These are phyloP conservation scores for Amylocarpus encephaloides DNA, from an alignment of 2,329 filamentous ascomycete species.

Conservation along the genomic window DNA sequence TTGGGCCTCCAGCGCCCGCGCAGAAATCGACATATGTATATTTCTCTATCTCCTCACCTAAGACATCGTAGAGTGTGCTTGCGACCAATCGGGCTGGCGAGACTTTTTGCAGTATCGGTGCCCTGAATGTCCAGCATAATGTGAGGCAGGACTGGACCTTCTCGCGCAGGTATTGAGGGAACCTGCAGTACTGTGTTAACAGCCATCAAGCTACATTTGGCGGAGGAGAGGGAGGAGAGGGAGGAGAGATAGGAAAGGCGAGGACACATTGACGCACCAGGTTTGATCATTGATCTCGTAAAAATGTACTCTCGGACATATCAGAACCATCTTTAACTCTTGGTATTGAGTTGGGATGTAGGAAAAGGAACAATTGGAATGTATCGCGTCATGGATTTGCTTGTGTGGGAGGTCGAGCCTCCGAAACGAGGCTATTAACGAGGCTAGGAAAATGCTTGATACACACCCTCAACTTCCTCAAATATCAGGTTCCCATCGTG, in stretches of 20 bases:
- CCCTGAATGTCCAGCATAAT: slow-evolving; percentile 53
- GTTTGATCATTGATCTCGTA: slow-evolving; percentile 63
- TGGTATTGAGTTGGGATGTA: neutral
- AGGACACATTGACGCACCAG: slow-evolving; percentile 42
- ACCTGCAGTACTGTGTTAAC: slow-evolving; percentile 40
- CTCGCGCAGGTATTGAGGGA: slow-evolving; percentile 57
- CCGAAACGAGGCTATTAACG: slow-evolving; percentile 18
- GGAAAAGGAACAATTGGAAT: neutral
- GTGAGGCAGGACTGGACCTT: slow-evolving; percentile 61
- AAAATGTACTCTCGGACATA: slow-evolving; percentile 54
- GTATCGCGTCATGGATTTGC: neutral
- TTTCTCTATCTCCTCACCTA: slow-evolving; percentile 40
- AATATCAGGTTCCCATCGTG: neutral
- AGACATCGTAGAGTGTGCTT: slow-evolving; percentile 44
- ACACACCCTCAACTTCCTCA: neutral
- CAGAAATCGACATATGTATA: slow-evolving; percentile 71
- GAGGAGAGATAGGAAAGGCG: neutral
- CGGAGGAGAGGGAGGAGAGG: neutral
- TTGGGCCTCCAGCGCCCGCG: slow-evolving; percentile 67
- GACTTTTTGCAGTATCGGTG: slow-evolving; percentile 50
- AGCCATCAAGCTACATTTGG: neutral
- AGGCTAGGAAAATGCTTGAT: neutral
- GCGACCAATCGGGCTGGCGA: slow-evolving; percentile 58
- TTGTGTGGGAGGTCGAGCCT: neutral
- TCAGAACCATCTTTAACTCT: slow-evolving; percentile 38